These are phyloP conservation scores for Marchantia polymorpha DNA, from an alignment of 225 moss, liverwort and hornwort genomes.

Conservation along the genomic window DNA sequence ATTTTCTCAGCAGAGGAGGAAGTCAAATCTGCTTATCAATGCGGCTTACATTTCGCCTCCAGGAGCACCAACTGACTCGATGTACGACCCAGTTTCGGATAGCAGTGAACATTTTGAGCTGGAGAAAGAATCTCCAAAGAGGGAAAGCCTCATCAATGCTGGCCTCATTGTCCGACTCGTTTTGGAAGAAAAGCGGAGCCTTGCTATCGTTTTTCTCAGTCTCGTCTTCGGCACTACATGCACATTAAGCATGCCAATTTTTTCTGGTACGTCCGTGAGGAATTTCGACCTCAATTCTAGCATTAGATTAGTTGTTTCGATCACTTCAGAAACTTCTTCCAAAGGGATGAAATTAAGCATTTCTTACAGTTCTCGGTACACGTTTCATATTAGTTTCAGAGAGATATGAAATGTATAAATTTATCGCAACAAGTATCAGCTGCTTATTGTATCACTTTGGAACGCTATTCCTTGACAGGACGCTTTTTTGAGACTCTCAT, in stretches of 20 bases:
- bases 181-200: slow-evolving; percentile 69
- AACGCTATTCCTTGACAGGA: slow-evolving; percentile 38
- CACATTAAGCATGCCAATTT: slow-evolving; percentile 97
- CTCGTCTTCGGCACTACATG: slow-evolving; percentile 70
- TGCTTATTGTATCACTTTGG: neutral
- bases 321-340: no score
- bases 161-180: slow-evolving; percentile 58
- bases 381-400: neutral
- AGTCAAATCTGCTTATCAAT: neutral
- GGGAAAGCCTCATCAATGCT: slow-evolving; percentile 54
- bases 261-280: slow-evolving; percentile 56
- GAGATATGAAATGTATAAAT: no score
- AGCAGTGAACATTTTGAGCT: slow-evolving; percentile 23
- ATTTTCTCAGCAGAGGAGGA: neutral
- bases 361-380: no score
- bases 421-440: neutral
- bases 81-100: slow-evolving; percentile 20
- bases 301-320: no score
- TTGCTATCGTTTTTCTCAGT: slow-evolving; percentile 55
- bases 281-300: no score
- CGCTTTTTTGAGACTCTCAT: slow-evolving; percentile 96
- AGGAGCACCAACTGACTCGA: slow-evolving; percentile 38
- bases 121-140: slow-evolving; percentile 9
- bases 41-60: slow-evolving; percentile 48
- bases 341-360: no score